phyloP scores from a whole-genome alignment of 2,329 filamentous ascomycete species.

The Akanthomyces lecanii region DNA sequence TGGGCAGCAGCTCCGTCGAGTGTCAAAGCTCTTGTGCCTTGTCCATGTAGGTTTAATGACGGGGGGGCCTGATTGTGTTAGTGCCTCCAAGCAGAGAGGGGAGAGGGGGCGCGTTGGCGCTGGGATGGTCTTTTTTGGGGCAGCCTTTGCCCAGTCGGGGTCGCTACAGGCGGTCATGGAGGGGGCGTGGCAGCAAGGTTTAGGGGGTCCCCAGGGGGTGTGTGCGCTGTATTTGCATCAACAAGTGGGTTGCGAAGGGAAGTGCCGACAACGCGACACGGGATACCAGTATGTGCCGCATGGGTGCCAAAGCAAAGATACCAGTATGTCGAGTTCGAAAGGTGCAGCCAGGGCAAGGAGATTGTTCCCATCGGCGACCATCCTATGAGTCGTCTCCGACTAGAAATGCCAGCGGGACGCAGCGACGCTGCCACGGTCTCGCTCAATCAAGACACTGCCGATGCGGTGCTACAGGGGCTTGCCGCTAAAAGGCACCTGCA shows the following conservation, averaged over 20 bases:
- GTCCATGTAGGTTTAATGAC: neutral
- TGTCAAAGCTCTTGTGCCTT: neutral
- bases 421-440: neutral
- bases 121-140: neutral
- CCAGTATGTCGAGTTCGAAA: neutral
- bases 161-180: neutral
- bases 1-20: neutral
- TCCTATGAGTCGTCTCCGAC: neutral
- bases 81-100: neutral
- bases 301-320: neutral
- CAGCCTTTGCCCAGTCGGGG: neutral
- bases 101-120: neutral
- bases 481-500: neutral
- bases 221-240: neutral
- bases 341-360: neutral
- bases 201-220: neutral
- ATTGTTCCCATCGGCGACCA: neutral
- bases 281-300: too few relatives aligned
- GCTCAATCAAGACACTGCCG: slow-evolving; percentile 9
- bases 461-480: neutral
- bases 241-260: neutral
- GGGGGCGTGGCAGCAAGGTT: neutral
- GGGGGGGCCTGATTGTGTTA: slow-evolving; percentile 6
- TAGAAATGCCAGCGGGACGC: slow-evolving; percentile 1
- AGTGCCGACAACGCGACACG: neutral